Evolutionary conservation across 495 filamentous ascomycete species (phyloP), one percentile per base, ranked within the genome.

Genomic region (Emericellopsis terricola): DNA sequence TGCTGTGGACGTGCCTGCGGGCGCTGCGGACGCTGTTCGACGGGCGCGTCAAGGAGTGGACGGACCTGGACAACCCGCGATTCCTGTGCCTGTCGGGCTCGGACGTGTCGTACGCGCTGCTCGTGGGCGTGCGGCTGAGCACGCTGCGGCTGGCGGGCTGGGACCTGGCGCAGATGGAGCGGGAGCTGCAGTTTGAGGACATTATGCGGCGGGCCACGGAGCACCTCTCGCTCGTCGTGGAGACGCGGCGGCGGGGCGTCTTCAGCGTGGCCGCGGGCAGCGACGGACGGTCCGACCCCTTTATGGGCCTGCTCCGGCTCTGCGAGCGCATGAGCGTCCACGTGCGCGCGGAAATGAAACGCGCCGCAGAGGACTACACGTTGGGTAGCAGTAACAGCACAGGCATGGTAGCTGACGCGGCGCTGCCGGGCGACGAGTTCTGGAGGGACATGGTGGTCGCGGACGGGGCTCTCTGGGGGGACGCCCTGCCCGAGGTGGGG

Each of bases 1-100:
- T 50, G 5, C 37, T 54, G 14, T 41, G 42, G 42, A 29, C 29
- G 4, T 49, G 46, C 33, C 30, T 46, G 2, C 31, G 28, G 2
- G 36, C 45, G 0, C 40, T 43, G 7, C 39, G 41, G 19, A 24
- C 23, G 11, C 49, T 46, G 38, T 30, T 50, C 26, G 14, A 5
- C 8, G 39, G 42, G 26, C 48, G 48, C 4, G 43, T 39, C 29
- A 11, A 29, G 3, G 14, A 27, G 9, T 18, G 33, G 14, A 15
- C 30, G 16, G 15, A 17, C 11, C 39, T 34, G 1, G 8, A 3
- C n/a, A 21, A 27, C 20, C 6, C 2, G 1, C 11, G 19, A 8
- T 39, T 34, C 23, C 24, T 34, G 3, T 26, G 31, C 31, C 8
- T 34, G 14, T 16, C 15, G 7, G 37, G 11, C 10, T 34, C 28